Conservation (phyloP, 2,329 filamentous ascomycete species). For the Botrytis sinoallii region DNA sequence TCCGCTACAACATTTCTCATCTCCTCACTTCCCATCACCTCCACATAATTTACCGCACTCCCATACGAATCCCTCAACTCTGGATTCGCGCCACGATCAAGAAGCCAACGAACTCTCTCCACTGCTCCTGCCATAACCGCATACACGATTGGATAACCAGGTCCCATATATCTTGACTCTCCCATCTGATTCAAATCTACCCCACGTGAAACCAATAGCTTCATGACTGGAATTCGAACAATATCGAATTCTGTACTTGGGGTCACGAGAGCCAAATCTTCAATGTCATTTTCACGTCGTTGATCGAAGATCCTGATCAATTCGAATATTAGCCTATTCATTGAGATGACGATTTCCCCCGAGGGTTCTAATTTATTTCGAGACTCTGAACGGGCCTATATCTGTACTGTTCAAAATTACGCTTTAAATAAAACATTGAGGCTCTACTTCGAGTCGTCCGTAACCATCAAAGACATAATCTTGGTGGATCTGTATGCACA, state of each 20-base stretch:
- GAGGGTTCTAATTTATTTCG: neutral
- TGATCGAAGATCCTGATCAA: neutral
- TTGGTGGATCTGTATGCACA: too few relatives aligned
- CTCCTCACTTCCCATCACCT: neutral
- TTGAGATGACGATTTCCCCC: neutral
- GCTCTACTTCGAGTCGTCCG: too few relatives aligned
- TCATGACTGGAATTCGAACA: neutral
- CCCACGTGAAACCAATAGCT: neutral
- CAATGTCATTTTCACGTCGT: neutral
- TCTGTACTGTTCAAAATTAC: neutral
- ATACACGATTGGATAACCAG: neutral
- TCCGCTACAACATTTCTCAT: neutral
- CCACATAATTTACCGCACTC: neutral
- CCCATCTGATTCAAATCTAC: neutral
- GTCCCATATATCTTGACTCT: neutral
- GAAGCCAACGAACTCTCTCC: constrained; percentile 13
- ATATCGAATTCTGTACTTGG: neutral
- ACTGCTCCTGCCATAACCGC: neutral
- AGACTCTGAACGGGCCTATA: neutral
- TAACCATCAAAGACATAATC: too few relatives aligned
- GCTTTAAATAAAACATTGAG: neutral
- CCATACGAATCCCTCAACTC: neutral
- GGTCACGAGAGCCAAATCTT: neutral
- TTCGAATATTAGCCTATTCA: neutral
- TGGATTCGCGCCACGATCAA: constrained; percentile 15